Evolutionary conservation across 495 filamentous ascomycete genomes (phyloP), one percentile per base, ranked within the genome.

Genomic region (Neurospora pannonica): DNA sequence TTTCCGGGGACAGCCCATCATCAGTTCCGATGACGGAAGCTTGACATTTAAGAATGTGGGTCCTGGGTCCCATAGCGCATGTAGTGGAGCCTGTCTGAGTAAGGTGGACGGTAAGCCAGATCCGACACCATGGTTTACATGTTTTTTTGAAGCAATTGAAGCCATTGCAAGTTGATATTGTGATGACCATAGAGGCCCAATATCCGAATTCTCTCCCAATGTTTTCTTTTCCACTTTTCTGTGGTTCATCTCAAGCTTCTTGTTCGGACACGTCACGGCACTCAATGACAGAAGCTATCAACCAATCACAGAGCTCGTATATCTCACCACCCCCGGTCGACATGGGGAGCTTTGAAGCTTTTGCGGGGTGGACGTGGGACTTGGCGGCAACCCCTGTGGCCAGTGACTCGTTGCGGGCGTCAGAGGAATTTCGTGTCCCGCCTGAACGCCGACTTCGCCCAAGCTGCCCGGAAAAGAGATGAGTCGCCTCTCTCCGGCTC

Each of bases 231-330:
- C 28, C 54, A 34, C 28, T 34, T 60, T 67, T 67, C 15, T 62
- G 13, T 62, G 13, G 24, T 34, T 67, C 54, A 67, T 67, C 54
- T 4, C 28, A 9, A 67, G 28, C 54, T 67, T 34, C 31, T 67
- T 67, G 48, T 62, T 17, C 6, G 34, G 54, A 67, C 54, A 34
- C 54, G 54, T 62, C 54, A 62, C 28, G 54, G 28, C 13, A 8
- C 28, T 62, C 24, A 34, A 62, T 17, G 17, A 60, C 21, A 60
- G 1, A 28, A 60, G 11, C 5, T 4, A 28, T 60, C 48, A 2
- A 34, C 81, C 81, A 83, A 83, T 83, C 70, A 77, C 36, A 24
- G 69, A 74, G 77, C 77, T 76, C 73, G 75, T 67, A 82, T 79
- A 80, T 75, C 71, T 70, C 70, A 46, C 71, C 40, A 71, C 71